Evolutionary conservation across 2,329 filamentous ascomycete species (phyloP), one percentile per base, ranked within the genome.

Genomic region (Mycogone perniciosa): DNA sequence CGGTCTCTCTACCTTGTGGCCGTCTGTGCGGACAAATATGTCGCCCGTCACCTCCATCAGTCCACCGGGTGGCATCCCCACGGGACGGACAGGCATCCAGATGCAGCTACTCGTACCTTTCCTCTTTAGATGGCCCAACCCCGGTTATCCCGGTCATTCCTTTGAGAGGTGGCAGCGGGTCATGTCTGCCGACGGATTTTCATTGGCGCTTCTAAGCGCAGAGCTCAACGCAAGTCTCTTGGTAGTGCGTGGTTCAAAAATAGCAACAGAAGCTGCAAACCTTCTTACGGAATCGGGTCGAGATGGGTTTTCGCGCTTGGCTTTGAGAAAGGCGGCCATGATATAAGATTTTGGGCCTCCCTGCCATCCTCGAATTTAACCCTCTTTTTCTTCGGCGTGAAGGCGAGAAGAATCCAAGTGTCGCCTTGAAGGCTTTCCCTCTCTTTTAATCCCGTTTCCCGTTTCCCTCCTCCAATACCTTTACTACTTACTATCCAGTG

Each of bases 331-430:
- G 62, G 64, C 69, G 72, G 69, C 74, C 71, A 74, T 67, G 71
- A 78, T 81, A 81, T 81, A 81, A 80, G 76, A 20, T 69, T 74
- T 74, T 73, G 69, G 68, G 68, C 70, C 67, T 68, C 70, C 70
- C 67, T 65, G 62, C 64, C 59, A 59, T 62, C 56, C 52, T 62
- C 54, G 62, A 66, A 68, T 68, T 71, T 69, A 68, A 64, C 65
- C 65, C 65, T 69, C 62, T 67, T 68, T 67, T 62, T 60, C 66
- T 47, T 65, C 62, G 60, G 60, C 65, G 63, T 69, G 67, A 71
- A 70, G 69, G 66, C 65, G 64, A 66, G 68, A 71, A 71, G 67
- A 65, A 70, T 74, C 68, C 71, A 74, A 76, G 75, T 78, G 74
- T 78, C 68, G 71, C 71, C 69, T 20, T 20, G 67, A 65, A 68